Base-by-base conservation (phyloP, 1,284 basidiomycete genomes). In the Ceratorhiza oryzae-sativae region DNA sequence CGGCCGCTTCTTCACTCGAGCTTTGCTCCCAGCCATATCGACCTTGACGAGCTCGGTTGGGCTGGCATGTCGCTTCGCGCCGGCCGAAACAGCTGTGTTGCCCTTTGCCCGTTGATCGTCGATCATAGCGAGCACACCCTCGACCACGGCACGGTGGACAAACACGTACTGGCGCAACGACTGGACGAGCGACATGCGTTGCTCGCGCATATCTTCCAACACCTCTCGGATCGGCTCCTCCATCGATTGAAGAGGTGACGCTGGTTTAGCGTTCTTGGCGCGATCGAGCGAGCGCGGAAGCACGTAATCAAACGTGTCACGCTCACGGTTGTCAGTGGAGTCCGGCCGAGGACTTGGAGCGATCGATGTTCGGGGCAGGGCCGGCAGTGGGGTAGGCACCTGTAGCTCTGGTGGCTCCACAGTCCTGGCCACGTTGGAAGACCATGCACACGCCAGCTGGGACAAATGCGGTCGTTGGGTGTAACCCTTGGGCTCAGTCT, bases 181-280 rank as follows among this genome's bases (percentile, higher is more conserved):
- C 83, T 95, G 94, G 77, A 93, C 94, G 72, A 96, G 80, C 77
- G 92, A 94, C 94, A 96, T 96, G 61, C 94, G 83, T 81, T 96
- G 94, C 78, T 94, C 89, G 59, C 94, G 86, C 91, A 96, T 94
- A 77, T 94, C 92, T 79, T 93, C 91, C 32, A 96, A 82, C 2
- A 95, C 86, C 71, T 88, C 85, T 77, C 86, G 86, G 46, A 96
- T 86, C 3, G 94, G 94, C 72, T 93, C 89, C 41, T 86, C 82
- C 75, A 90, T 87, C 30, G 83, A 81, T 51, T 86, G 87, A 62
- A 95, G 78, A 36, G 85, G 80, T 13, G 86, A 84, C 0, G 89
- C 89, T 1, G 62, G 42, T 20, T 67, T 67, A 5, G 3, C 30
- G n/a, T 4, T 48, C 49, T 27, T 27, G 6, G 12, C 5, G 4